phyloP scores from a whole-genome alignment of 2,329 filamentous ascomycete species.

The Diplodia seriata region DNA sequence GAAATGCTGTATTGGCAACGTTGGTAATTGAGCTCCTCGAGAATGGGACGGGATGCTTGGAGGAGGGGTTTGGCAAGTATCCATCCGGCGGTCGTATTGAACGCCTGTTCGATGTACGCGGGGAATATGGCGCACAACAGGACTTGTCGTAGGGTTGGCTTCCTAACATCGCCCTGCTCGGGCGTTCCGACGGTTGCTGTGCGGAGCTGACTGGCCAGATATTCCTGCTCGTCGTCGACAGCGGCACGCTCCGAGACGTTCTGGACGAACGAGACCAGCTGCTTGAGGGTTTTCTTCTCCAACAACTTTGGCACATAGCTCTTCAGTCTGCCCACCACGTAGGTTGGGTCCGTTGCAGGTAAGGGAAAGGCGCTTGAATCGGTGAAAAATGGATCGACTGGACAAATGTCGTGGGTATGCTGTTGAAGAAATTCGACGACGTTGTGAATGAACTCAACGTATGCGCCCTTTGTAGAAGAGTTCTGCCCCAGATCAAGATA shows the following conservation, averaged over 20 bases:
- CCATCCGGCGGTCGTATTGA: slow-evolving; percentile 57
- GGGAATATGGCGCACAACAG: slow-evolving; percentile 64
- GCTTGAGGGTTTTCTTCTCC: slow-evolving; percentile 58
- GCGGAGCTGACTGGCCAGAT: slow-evolving; percentile 62
- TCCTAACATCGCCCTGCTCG: slow-evolving; percentile 52
- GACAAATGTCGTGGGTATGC: slow-evolving; percentile 63
- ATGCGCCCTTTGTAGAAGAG: slow-evolving; percentile 56
- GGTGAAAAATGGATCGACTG: slow-evolving; percentile 66
- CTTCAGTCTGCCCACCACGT: slow-evolving; percentile 67
- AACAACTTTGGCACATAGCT: slow-evolving; percentile 63
- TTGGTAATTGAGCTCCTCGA: slow-evolving; percentile 55
- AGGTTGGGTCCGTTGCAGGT: slow-evolving; percentile 65
- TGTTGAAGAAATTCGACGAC: slow-evolving; percentile 67
- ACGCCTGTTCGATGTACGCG: slow-evolving; percentile 60
- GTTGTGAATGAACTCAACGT: slow-evolving; percentile 67
- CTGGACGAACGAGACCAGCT: slow-evolving; percentile 65
- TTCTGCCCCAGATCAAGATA: slow-evolving; percentile 60
- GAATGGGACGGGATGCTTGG: slow-evolving; percentile 52
- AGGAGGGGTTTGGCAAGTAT: slow-evolving; percentile 61
- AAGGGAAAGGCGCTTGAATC: slow-evolving; percentile 66
- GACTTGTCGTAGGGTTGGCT: slow-evolving; percentile 57
- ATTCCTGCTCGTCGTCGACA: slow-evolving; percentile 62
- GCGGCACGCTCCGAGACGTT: slow-evolving; percentile 65
- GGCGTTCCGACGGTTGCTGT: slow-evolving; percentile 56
- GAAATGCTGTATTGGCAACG: slow-evolving; percentile 55